Evolutionary conservation across 2,329 filamentous ascomycete genomes (phyloP), one percentile per base, ranked within the genome.

Genomic region (Gnomoniopsis sp.): DNA sequence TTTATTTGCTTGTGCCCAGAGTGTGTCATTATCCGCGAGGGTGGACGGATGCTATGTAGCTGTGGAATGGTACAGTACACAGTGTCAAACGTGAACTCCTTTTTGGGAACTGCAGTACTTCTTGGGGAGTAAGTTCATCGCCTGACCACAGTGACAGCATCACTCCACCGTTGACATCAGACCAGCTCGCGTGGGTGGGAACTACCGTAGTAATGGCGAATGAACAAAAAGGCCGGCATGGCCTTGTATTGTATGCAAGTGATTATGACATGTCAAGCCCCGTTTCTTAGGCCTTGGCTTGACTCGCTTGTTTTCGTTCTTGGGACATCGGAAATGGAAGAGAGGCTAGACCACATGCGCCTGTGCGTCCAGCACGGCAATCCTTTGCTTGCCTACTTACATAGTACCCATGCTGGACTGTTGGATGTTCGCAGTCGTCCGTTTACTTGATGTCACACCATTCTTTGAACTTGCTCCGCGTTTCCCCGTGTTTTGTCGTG

Each of bases 391-490:
- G 12, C 12, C 3, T 41, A 14, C 36, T 8, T 14, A 41, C 17
- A 8, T 30, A 30, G 26, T 30, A 30, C 8, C 26, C n/a, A n/a
- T n/a, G n/a, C n/a, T n/a, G n/a, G n/a, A n/a, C n/a, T 47, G 19
- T 23, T 3, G 23, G 23, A 23, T 21, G 23, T 30, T 30, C 23
- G 19, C 22, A 23, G 23, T 36, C 7, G n/a, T 30, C 30, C 41
- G n/a, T 33, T 14, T 30, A 8, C n/a, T 26, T 53, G 41, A 47
- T 53, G 51, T 53, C 51, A 53, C 51, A 34, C 51, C 51, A 53
- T 30, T 47, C 23, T 23, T 30, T 30, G 21, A 14, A 6, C 44
- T 14, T 48, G 17, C 36, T 33, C 50, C 36, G 36, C 50, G 23
- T 53, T 34, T 53, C 50, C 36, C 50, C 22, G 49, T 36, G 49